phyloP scores from a whole-genome alignment of 2,329 filamentous ascomycete genomes.

The Fusarium keratoplasticum region DNA sequence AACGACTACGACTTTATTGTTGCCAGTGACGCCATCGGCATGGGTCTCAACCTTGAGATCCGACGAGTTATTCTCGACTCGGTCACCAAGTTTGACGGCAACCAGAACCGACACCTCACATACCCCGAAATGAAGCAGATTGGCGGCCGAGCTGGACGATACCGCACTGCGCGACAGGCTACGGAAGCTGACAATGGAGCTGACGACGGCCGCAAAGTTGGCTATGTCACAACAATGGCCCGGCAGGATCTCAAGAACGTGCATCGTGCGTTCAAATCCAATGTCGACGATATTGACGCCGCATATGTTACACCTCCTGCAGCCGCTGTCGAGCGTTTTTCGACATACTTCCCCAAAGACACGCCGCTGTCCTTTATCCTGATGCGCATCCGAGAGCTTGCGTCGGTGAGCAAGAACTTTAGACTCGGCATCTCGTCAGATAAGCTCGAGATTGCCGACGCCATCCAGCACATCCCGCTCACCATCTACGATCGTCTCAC shows the following conservation, averaged over 20 bases:
- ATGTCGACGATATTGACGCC: slow-evolving; percentile 73
- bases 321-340: slow-evolving; percentile 78
- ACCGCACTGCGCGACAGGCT: slow-evolving; percentile 68
- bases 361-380: slow-evolving; percentile 89
- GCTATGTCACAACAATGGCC: slow-evolving; percentile 84
- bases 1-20: slow-evolving; percentile 97
- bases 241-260: slow-evolving; percentile 74
- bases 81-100: slow-evolving; percentile 77
- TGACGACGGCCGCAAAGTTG: slow-evolving; percentile 61
- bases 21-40: slow-evolving; percentile 95
- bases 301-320: slow-evolving; percentile 83
- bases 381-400: slow-evolving; percentile 77
- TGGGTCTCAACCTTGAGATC: slow-evolving; percentile 95
- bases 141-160: slow-evolving; percentile 90
- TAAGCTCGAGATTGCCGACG: slow-evolving; percentile 75
- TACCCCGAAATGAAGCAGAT: slow-evolving; percentile 94
- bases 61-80: slow-evolving; percentile 91
- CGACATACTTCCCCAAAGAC: slow-evolving; percentile 81
- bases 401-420: slow-evolving; percentile 73
- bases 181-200: slow-evolving; percentile 13
- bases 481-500: slow-evolving; percentile 79
- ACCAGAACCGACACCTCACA: slow-evolving; percentile 66
- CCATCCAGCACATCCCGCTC: slow-evolving; percentile 79
- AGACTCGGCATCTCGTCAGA: slow-evolving; percentile 71
- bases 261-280: slow-evolving; percentile 68